Evolutionary conservation across 164 flowering plant genomes (phyloP).

Genomic region (Paratinospora sagittata): DNA sequence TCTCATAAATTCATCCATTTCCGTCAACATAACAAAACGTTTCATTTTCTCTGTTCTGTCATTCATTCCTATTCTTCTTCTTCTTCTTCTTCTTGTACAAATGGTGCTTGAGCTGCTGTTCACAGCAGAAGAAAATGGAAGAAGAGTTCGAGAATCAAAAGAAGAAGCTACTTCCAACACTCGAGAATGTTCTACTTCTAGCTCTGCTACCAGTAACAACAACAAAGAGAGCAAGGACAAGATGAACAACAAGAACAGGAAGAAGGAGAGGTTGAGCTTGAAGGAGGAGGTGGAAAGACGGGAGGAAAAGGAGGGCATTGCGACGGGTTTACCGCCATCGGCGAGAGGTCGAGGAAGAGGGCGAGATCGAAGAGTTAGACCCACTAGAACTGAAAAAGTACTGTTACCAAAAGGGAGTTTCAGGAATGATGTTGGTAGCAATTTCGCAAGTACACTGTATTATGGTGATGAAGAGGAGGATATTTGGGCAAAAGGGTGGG

Average conservation of each 20-base stretch:
- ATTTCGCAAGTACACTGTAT: not conserved
- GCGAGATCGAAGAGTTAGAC: not conserved
- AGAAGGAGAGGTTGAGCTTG: no score
- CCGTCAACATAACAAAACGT: no score
- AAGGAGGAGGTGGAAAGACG: no score
- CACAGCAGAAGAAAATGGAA: not conserved
- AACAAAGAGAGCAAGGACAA: not conserved
- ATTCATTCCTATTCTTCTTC: no score
- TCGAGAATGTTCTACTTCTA: not conserved
- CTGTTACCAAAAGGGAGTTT: no score
- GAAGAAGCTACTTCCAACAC: not conserved
- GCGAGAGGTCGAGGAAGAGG: conserved; percentile 4
- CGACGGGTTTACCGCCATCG: not conserved
- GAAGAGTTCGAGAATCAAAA: not conserved
- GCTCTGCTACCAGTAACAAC: not conserved
- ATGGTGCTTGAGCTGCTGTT: not conserved
- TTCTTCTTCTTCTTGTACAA: no score
- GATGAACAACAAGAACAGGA: not conserved
- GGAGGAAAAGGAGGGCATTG: not conserved
- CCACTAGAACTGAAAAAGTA: not conserved
- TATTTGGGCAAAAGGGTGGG: not conserved
- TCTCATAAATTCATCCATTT: no score
- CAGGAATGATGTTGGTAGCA: no score
- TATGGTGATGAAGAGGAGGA: not conserved
- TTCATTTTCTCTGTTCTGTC: no score